phyloP scores from a whole-genome alignment of 257 asterid genomes.

The Nicotiana undulata region DNA sequence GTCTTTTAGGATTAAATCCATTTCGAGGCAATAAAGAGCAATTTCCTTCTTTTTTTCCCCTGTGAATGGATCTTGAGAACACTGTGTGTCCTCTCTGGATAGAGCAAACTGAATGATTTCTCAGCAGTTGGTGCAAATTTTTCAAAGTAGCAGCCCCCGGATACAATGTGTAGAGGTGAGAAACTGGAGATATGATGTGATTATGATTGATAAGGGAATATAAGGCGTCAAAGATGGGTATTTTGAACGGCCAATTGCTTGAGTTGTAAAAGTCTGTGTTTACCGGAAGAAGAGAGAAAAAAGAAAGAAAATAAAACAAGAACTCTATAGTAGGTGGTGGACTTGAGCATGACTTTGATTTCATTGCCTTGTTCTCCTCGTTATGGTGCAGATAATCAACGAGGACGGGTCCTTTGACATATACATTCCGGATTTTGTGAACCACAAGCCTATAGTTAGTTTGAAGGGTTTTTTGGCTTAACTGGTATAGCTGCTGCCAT shows the following conservation, averaged over 20 bases:
- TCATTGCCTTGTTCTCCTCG: slow-evolving; percentile 2
- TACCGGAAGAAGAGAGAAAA: neutral
- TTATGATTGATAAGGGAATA: neutral
- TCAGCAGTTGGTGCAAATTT: neutral
- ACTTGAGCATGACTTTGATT: neutral
- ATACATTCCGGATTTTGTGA: slow-evolving; percentile 26
- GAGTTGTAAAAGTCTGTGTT: neutral
- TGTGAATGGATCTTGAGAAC: neutral
- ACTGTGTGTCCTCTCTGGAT: neutral
- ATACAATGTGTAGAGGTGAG: neutral
- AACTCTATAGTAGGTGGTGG: neutral
- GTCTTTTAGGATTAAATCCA: neutral
- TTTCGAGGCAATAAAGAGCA: neutral
- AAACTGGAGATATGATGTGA: neutral
- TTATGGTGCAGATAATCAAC: slow-evolving; percentile 46
- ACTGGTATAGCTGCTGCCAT: too few relatives aligned
- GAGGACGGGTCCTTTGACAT: slow-evolving; percentile 76
- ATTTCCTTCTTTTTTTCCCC: neutral
- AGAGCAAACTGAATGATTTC: neutral
- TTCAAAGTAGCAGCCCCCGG: neutral
- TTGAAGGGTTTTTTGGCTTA: fast-evolving
- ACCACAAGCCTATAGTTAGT: too few relatives aligned
- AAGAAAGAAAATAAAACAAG: neutral
- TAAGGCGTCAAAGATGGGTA: neutral
- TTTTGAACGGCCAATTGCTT: neutral